A percentile compares a stretch with the other conserved stretches of the same genome.
These are phyloP conservation scores for Digitaria exilis DNA, from an alignment of 202 grass and related monocot species.

Conservation along the genomic window DNA sequence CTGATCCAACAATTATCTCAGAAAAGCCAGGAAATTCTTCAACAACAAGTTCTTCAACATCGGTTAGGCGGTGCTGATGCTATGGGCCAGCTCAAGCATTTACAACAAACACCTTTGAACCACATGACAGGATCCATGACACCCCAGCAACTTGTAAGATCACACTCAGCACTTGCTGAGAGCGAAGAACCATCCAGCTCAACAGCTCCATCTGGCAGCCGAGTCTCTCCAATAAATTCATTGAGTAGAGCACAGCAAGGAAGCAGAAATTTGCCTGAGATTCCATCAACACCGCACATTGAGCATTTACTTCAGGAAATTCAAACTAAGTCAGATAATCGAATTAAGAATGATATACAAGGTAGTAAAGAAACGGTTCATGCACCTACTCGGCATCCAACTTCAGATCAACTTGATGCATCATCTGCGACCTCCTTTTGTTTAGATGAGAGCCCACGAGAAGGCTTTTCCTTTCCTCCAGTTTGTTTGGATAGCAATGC, in stretches of 20 bases:
- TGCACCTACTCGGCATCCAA: conserved; percentile 55
- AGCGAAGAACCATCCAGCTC: conserved; percentile 65
- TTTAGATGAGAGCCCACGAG: conserved; percentile 80
- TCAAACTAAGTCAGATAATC: conserved; percentile 72
- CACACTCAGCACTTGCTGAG: conserved; percentile 60
- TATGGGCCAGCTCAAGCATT: conserved; percentile 57
- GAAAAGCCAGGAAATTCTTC: conserved; percentile 73
- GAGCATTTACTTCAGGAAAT: conserved; percentile 93
- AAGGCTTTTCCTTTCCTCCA: conserved; percentile 75
- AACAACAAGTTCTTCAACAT: conserved; percentile 68
- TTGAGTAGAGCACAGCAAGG: conserved; percentile 67
- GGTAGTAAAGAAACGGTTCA: conserved; percentile 48
- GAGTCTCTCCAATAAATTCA: conserved; percentile 62
- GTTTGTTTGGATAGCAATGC: conserved; percentile 74
- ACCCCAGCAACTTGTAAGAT: conserved; percentile 63
- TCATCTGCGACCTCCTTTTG: conserved; percentile 97
- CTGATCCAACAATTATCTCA: conserved; percentile 71
- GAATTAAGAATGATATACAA: conserved; percentile 67
- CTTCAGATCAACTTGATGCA: conserved; percentile 86
- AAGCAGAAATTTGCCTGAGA: conserved; percentile 58
- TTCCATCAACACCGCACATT: conserved; percentile 51
- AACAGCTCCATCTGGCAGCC: conserved; percentile 57
- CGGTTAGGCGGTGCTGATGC: conserved; percentile 46
- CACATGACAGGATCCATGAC: conserved; percentile 52
- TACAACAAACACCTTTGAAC: conserved; percentile 50